Percentiles rank a stretch among this genome's conserved stretches.
phyloP scores from a whole-genome alignment of 257 asterid species.

The Solanum ossicruentum region DNA sequence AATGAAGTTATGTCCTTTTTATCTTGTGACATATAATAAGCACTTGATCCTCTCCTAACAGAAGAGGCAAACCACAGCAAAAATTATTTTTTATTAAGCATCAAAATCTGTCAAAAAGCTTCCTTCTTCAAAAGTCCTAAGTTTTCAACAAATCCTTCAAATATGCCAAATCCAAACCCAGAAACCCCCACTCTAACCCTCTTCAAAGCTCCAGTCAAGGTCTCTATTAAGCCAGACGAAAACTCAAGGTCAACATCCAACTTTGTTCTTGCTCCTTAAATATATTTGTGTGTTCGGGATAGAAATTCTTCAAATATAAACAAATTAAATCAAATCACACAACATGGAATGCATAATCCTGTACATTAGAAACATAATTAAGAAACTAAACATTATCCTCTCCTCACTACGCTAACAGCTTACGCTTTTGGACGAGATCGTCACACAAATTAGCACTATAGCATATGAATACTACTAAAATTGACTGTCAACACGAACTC shows the following conservation, averaged over 20 bases:
- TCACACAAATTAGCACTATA: neutral
- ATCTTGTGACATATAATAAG: no score
- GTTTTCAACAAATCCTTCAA: no score
- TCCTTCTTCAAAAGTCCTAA: no score
- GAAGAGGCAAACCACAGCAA: no score
- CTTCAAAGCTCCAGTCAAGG: neutral
- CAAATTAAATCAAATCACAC: neutral
- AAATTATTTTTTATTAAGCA: no score
- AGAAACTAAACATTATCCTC: neutral
- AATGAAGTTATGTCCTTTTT: no score
- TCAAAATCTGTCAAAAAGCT: no score
- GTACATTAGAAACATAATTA: neutral
- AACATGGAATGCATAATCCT: neutral
- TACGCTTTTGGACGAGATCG: neutral
- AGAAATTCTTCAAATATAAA: neutral
- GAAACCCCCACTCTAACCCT: neutral
- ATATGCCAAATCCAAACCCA: no score
- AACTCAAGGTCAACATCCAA: neutral
- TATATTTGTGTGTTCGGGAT: neutral
- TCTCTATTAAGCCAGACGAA: neutral
- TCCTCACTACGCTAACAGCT: neutral
- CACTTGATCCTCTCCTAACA: no score
- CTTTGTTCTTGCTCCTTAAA: neutral
- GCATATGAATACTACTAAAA: neutral
- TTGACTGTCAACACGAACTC: neutral